phyloP scores from a whole-genome alignment of 345 rosid species.

The Microcos paniculata region DNA sequence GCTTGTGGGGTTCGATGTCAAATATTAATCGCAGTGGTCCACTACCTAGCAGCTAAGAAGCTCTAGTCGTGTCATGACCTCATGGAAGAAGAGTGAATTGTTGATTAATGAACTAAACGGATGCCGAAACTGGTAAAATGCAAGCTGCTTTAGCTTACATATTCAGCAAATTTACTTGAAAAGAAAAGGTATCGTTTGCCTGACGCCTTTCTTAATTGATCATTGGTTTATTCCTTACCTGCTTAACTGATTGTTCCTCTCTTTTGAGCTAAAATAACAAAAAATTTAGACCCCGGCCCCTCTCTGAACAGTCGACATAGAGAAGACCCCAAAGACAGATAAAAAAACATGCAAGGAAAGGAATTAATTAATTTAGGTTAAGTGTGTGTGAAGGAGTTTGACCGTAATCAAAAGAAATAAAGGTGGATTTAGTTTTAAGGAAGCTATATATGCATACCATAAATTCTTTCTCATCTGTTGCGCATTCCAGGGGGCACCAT shows the following conservation, averaged over 20 bases:
- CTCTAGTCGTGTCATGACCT: not conserved
- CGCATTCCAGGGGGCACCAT: conserved; percentile 83
- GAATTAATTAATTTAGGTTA: not conserved
- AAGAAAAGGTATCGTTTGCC: not conserved
- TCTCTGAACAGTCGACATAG: not conserved
- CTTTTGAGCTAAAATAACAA: not conserved
- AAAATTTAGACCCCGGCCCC: not conserved
- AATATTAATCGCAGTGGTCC: conserved; percentile 16
- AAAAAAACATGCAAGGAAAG: not conserved
- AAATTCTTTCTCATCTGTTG: conserved; percentile 37
- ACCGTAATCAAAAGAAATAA: too few relatives aligned
- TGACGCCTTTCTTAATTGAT: not conserved
- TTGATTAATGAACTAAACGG: conserved; percentile 3
- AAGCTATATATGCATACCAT: conserved; percentile 26
- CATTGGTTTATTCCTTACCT: not conserved
- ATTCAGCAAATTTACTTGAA: not conserved
- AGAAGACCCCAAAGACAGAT: not conserved
- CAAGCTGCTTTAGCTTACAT: not conserved
- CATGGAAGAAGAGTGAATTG: not conserved
- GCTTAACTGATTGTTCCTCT: not conserved
- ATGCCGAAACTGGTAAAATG: not conserved
- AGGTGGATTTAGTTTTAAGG: not conserved
- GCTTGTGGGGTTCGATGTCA: conserved; percentile 1
- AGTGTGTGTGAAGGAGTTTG: not conserved
- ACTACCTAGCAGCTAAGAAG: not conserved